A percentile compares a stretch with the other conserved stretches of the same genome.
phyloP scores from a whole-genome alignment of 306 rosid genomes.

The Lathyrus sativus region DNA sequence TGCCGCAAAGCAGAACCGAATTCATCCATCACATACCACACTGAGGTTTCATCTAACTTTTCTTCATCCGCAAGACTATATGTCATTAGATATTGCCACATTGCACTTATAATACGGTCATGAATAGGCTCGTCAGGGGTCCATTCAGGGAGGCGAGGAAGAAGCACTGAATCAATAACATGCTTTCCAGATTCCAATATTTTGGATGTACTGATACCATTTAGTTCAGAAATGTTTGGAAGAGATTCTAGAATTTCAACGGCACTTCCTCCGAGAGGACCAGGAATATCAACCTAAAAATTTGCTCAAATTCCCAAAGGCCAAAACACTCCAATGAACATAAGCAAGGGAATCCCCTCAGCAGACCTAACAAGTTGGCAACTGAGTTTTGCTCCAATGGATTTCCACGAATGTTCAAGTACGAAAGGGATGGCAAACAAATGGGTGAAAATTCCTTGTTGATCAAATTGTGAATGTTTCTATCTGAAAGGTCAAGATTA shows the following conservation, averaged over 20 bases:
- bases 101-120: constrained; percentile 79
- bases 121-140: constrained; percentile 66
- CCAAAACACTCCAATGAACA: constrained; percentile 57
- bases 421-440: constrained; percentile 63
- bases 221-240: constrained; percentile 68
- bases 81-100: constrained; percentile 92
- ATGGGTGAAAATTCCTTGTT: constrained; percentile 72
- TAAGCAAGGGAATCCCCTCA: constrained; percentile 65
- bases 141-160: constrained; percentile 80
- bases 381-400: constrained; percentile 64
- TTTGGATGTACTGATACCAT: constrained; percentile 67
- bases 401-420: constrained; percentile 80
- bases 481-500: constrained; percentile 73
- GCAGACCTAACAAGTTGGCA: constrained; percentile 56
- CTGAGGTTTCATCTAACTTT: constrained; percentile 93
- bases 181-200: constrained; percentile 70
- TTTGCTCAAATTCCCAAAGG: constrained; percentile 34
- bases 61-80: constrained; percentile 95
- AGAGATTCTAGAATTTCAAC: constrained; percentile 70
- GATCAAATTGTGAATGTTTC: constrained; percentile 68
- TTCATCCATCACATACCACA: constrained; percentile 96
- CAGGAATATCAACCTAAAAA: constrained; percentile 89
- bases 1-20: constrained; percentile 91
- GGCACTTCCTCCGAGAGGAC: constrained; percentile 90
- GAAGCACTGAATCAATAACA: constrained; percentile 70